Conservation (phyloP, 2,329 filamentous ascomycete species). For the Aphanocladium album region DNA sequence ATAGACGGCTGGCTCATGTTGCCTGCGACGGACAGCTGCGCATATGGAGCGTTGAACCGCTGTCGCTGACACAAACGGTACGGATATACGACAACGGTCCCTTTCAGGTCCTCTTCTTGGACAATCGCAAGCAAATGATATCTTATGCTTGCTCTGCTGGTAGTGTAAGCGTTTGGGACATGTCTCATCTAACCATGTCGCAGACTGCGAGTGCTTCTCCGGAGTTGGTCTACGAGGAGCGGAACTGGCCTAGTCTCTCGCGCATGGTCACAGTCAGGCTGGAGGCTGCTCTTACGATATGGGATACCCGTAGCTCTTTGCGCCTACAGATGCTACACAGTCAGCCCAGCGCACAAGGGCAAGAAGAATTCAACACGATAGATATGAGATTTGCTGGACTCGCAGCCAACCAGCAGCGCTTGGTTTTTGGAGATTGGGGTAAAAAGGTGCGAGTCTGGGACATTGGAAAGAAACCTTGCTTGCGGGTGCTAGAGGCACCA, state of each 20-base stretch:
- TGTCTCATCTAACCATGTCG: neutral
- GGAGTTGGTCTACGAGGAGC: neutral
- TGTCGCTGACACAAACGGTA: neutral
- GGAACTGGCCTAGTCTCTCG: neutral
- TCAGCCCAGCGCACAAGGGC: neutral
- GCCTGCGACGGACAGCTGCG: neutral
- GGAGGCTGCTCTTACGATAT: neutral
- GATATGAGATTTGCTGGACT: neutral
- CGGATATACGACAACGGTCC: neutral
- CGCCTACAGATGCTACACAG: neutral
- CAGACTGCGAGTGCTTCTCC: neutral
- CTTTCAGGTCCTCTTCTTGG: neutral
- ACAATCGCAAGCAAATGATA: neutral
- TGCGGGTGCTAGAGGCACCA: neutral
- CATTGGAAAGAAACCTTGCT: neutral
- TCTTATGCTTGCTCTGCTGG: neutral
- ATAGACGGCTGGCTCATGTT: neutral
- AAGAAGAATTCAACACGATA: neutral
- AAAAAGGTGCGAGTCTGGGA: neutral
- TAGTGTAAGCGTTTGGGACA: neutral
- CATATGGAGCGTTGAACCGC: neutral
- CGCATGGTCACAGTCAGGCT: neutral
- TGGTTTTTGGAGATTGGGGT: neutral
- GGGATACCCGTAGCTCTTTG: neutral
- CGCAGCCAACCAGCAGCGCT: neutral